A percentile compares a stretch with the other conserved stretches of the same genome.
phyloP scores from a whole-genome alignment of 2,329 filamentous ascomycete genomes.

The Penicillium capsulatum region DNA sequence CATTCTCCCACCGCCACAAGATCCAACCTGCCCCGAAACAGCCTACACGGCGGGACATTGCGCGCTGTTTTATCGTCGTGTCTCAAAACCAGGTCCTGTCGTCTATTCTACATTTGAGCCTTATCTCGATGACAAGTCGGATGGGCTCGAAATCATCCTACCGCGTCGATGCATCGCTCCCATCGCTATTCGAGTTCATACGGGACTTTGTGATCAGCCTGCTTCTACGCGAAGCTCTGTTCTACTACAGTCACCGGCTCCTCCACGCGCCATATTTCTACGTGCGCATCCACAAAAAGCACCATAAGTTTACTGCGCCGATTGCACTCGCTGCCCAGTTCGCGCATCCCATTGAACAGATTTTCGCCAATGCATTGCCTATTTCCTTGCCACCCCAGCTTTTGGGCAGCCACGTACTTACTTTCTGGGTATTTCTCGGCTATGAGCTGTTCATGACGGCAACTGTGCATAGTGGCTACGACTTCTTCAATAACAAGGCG shows the following conservation, averaged over 20 bases:
- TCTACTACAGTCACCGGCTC: slow-evolving; percentile 55
- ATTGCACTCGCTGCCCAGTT: slow-evolving; percentile 55
- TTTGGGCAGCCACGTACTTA: slow-evolving; percentile 49
- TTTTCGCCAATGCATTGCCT: slow-evolving; percentile 53
- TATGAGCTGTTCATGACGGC: slow-evolving; percentile 51
- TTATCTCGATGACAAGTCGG: slow-evolving; percentile 17
- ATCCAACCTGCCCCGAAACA: slow-evolving; percentile 52
- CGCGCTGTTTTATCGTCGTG: slow-evolving; percentile 44
- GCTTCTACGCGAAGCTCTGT: slow-evolving; percentile 48
- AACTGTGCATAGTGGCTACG: slow-evolving; percentile 56
- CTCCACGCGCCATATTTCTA: slow-evolving; percentile 51
- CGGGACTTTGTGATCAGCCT: slow-evolving; percentile 43
- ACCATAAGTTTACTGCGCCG: slow-evolving; percentile 55
- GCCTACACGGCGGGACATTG: slow-evolving; percentile 45
- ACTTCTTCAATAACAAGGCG: slow-evolving; percentile 48
- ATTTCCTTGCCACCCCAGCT: slow-evolving; percentile 49
- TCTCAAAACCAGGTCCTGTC: slow-evolving; percentile 48
- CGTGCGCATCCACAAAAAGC: slow-evolving; percentile 51
- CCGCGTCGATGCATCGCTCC: slow-evolving; percentile 39
- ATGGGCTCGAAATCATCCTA: slow-evolving; percentile 28
- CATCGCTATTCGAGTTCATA: slow-evolving; percentile 35
- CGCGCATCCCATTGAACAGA: slow-evolving; percentile 55
- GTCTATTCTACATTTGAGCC: slow-evolving; percentile 30
- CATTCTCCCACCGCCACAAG: slow-evolving; percentile 51
- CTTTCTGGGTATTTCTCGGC: slow-evolving; percentile 50